These are phyloP conservation scores for Bryum argenteum DNA, from an alignment of 225 moss, liverwort and hornwort genomes.

Conservation along the genomic window DNA sequence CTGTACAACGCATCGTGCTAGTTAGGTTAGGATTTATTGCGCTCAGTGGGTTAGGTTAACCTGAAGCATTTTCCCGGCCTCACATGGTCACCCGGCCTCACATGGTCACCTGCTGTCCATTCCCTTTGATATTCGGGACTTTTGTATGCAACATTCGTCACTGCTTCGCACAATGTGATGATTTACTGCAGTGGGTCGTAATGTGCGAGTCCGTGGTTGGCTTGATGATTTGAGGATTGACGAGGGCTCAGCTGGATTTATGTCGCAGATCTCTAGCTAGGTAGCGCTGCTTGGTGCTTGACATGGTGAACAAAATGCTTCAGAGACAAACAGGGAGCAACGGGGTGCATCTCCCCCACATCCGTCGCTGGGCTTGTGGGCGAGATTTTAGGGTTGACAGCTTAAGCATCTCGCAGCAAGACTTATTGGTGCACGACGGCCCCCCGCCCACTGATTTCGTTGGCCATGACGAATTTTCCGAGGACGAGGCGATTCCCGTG, in stretches of 20 bases:
- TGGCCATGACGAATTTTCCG: slow-evolving; percentile 34
- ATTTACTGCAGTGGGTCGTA: too few relatives aligned
- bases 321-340: slow-evolving; percentile 17
- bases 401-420: slow-evolving; percentile 31
- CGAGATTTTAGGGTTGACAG: slow-evolving; percentile 32
- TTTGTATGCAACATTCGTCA: too few relatives aligned
- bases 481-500: slow-evolving; percentile 36
- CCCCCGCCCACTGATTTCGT: slow-evolving; percentile 31
- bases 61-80: too few relatives aligned
- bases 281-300: slow-evolving; percentile 30
- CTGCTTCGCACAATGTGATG: too few relatives aligned
- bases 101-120: too few relatives aligned
- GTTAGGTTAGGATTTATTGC: not conserved
- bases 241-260: not conserved
- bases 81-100: too few relatives aligned
- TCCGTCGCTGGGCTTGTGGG: slow-evolving; percentile 17
- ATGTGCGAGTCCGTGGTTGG: too few relatives aligned
- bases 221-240: too few relatives aligned
- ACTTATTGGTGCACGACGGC: slow-evolving; percentile 29
- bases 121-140: too few relatives aligned
- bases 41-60: too few relatives aligned
- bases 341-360: not conserved
- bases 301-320: slow-evolving; percentile 28
- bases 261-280: slow-evolving; percentile 8
- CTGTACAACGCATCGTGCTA: too few relatives aligned